Percentiles rank a stretch among this genome's conserved stretches.
Evolutionary conservation across 202 grass and related monocot genomes (phyloP).

Genomic region (Tripidium arundinaceum): DNA sequence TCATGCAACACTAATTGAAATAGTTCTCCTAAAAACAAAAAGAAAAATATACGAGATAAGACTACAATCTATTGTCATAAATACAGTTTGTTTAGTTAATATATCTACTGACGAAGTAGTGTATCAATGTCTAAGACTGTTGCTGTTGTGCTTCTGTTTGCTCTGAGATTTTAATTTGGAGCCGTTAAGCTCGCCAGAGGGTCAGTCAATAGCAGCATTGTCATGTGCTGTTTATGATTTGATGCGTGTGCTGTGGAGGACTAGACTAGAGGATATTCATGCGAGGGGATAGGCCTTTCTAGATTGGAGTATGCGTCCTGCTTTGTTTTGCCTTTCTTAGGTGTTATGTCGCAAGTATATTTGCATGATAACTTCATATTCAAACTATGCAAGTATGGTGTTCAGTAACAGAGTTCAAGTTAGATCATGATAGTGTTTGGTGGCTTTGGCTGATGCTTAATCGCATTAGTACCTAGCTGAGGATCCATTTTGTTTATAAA

Average conservation of each 20-base stretch:
- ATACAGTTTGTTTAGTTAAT: not conserved
- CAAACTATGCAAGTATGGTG: not conserved
- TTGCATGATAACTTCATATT: not conserved
- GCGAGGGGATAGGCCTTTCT: not conserved
- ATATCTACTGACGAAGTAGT: not conserved
- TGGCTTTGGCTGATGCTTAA: not conserved
- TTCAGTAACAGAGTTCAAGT: not conserved
- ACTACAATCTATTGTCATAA: not conserved
- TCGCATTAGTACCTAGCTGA: not conserved
- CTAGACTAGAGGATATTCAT: not conserved
- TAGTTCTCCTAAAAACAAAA: not conserved
- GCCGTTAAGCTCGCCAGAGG: not conserved
- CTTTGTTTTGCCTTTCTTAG: not conserved
- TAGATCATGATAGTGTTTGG: not conserved
- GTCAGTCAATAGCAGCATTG: not conserved
- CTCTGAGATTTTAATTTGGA: slow-evolving; percentile 5
- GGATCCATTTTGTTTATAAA: not conserved
- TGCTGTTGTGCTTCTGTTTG: not conserved
- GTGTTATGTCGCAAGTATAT: not conserved
- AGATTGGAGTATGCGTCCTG: not conserved
- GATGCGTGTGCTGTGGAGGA: not conserved
- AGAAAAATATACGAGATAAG: not conserved
- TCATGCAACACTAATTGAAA: not conserved
- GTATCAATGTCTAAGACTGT: not conserved
- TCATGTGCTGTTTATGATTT: not conserved